phyloP scores from a whole-genome alignment of 2,329 filamentous ascomycete genomes.

The Trichophyton simii region DNA sequence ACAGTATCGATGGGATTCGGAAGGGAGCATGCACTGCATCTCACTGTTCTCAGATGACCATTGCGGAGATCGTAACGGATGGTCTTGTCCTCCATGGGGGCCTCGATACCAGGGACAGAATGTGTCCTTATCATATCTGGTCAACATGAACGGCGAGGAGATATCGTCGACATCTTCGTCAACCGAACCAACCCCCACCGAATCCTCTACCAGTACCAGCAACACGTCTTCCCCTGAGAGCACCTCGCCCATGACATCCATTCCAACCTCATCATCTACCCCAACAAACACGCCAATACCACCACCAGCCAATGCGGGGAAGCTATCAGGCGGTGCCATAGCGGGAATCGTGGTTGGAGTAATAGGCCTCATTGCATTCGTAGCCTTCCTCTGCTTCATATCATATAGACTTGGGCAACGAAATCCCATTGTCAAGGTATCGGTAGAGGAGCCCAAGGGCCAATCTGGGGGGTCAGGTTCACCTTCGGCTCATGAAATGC shows the following conservation, averaged over 20 bases:
- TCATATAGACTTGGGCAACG: not conserved
- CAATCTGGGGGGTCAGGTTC: not conserved
- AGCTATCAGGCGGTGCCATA: not conserved
- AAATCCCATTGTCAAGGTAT: not conserved
- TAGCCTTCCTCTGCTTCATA: not conserved
- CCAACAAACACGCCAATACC: not conserved
- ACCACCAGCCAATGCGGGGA: not conserved
- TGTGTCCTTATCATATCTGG: conserved; percentile 1
- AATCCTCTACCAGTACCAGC: not conserved
- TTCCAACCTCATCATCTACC: not conserved
- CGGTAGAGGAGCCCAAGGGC: not conserved
- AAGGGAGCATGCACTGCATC: conserved; percentile 4
- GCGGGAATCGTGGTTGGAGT: not conserved
- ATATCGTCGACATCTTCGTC: not conserved
- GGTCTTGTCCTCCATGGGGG: conserved; percentile 8
- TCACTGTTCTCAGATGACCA: conserved; percentile 6
- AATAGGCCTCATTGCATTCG: not conserved
- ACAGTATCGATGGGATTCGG: conserved; percentile 9
- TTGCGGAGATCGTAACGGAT: conserved; percentile 7
- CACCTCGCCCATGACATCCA: not conserved
- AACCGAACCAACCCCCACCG: not conserved
- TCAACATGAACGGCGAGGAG: conserved; percentile 5
- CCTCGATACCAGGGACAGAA: conserved; percentile 5
- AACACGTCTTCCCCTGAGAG: not conserved
- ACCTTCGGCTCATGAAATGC: not conserved